Evolutionary conservation across 495 filamentous ascomycete species (phyloP).

Genomic region (Chaetomium cochliodes): DNA sequence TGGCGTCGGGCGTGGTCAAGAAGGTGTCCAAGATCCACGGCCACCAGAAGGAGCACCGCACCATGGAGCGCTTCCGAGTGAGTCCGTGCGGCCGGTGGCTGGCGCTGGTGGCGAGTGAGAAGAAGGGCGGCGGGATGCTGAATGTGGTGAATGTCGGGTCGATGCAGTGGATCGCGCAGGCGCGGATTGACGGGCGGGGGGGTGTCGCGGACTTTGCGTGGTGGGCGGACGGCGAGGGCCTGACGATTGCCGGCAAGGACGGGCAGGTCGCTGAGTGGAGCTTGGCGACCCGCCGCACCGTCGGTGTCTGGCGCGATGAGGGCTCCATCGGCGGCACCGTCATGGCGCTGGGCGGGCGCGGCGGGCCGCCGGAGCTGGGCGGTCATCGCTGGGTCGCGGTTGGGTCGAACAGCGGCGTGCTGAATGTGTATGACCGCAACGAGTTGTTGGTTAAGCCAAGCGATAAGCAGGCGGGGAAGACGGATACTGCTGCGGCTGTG

Average conservation of each 20-base stretch:
- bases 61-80: conserved; percentile 85
- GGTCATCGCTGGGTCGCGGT: conserved; percentile 85
- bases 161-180: conserved; percentile 83
- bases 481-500: conserved; percentile 20
- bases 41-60: conserved; percentile 77
- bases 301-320: conserved; percentile 86
- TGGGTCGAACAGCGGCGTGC: conserved; percentile 77
- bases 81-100: conserved; percentile 84
- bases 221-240: conserved; percentile 76
- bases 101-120: conserved; percentile 69
- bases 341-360: conserved; percentile 68
- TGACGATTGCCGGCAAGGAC: conserved; percentile 76
- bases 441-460: conserved; percentile 50
- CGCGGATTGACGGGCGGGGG: conserved; percentile 75
- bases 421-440: conserved; percentile 88
- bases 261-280: conserved; percentile 95
- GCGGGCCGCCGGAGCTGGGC: conserved; percentile 62
- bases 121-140: conserved; percentile 82
- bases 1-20: conserved; percentile 73
- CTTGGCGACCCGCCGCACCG: conserved; percentile 58
- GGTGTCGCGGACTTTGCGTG: conserved; percentile 87
- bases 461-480: conserved; percentile 32
- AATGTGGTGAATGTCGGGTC: conserved; percentile 81
- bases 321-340: conserved; percentile 84
- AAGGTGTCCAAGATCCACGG: conserved; percentile 76